Evolutionary conservation across 306 rosid species (phyloP).

Genomic region (Pachyrhizus erosus): DNA sequence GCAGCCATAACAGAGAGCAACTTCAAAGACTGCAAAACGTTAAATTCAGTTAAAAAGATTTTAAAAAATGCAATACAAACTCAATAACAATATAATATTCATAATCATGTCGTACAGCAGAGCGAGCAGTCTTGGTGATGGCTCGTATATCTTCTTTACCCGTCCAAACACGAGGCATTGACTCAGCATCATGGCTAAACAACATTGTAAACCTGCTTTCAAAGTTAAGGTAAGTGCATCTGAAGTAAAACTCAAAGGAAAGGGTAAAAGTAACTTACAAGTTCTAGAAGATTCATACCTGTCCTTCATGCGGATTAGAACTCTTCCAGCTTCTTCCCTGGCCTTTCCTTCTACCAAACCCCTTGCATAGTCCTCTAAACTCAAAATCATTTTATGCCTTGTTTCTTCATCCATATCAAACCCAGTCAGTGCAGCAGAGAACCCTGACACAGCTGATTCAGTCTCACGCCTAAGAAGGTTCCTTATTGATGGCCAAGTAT

Average conservation of each 20-base stretch:
- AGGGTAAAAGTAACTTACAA: constrained; percentile 13
- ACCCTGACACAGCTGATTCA: constrained; percentile 71
- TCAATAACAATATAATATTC: constrained; percentile 18
- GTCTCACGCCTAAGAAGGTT: constrained; percentile 80
- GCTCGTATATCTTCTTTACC: constrained; percentile 92
- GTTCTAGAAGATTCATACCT: constrained; percentile 59
- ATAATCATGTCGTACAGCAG: constrained; percentile 66
- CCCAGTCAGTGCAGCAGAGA: constrained; percentile 73
- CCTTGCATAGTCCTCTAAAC: constrained; percentile 69
- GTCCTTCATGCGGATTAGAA: constrained; percentile 91
- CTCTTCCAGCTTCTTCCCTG: constrained; percentile 96
- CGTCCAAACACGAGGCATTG: constrained; percentile 97
- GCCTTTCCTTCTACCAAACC: constrained; percentile 86
- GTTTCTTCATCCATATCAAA: constrained; percentile 79
- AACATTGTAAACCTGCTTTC: constrained; percentile 76
- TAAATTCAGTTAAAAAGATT: constrained; percentile 6
- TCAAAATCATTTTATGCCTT: constrained; percentile 56
- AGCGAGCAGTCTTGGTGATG: constrained; percentile 92
- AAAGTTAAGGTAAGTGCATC: constrained; percentile 48
- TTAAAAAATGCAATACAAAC: constrained; percentile 21
- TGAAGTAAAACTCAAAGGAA: neutral
- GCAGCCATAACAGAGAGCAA: constrained; percentile 92
- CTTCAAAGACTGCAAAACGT: constrained; percentile 78
- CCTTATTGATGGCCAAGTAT: constrained; percentile 91
- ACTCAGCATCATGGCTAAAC: constrained; percentile 96